Percentiles rank a stretch among this genome's conserved stretches.
phyloP scores from a whole-genome alignment of 768 basidiomycete genomes.

The Mycena galericulata region DNA sequence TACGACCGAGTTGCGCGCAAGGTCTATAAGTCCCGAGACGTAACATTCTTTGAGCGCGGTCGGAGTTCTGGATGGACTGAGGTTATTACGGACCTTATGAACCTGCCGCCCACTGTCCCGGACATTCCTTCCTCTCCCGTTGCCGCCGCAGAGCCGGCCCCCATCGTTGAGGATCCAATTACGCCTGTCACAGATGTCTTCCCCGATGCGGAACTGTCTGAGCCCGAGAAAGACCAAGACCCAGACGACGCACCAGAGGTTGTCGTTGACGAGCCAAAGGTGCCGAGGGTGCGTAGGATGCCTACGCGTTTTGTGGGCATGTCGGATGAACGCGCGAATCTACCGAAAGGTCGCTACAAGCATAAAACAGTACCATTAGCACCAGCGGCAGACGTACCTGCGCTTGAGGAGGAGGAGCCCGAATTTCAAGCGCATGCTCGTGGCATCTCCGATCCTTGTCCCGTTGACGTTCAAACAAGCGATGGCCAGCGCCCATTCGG shows the following conservation, averaged over 20 bases:
- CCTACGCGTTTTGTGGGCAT: neutral
- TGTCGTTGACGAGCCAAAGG: neutral
- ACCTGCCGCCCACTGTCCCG: constrained; percentile 6
- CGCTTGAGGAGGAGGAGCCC: constrained; percentile 10
- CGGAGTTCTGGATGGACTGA: constrained; percentile 5
- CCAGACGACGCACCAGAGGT: too few relatives aligned
- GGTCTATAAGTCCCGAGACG: constrained; percentile 5
- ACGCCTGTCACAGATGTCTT: neutral
- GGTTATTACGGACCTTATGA: neutral
- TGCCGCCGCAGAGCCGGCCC: too few relatives aligned
- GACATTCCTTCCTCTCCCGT: neutral
- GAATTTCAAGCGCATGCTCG: constrained; percentile 4
- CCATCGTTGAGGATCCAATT: too few relatives aligned
- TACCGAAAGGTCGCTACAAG: constrained; percentile 12
- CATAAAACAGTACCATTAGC: neutral
- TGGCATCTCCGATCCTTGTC: neutral
- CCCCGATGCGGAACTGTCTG: too few relatives aligned
- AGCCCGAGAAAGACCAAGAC: neutral
- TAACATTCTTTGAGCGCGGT: constrained; percentile 8
- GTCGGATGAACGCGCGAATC: constrained; percentile 11
- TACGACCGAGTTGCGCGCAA: neutral
- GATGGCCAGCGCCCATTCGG: neutral
- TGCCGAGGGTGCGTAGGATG: neutral
- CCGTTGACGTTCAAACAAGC: constrained; percentile 7
- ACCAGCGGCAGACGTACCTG: neutral